These are phyloP conservation scores for Stagonosporopsis vannaccii DNA, from an alignment of 2,329 filamentous ascomycete species.

Conservation along the genomic window DNA sequence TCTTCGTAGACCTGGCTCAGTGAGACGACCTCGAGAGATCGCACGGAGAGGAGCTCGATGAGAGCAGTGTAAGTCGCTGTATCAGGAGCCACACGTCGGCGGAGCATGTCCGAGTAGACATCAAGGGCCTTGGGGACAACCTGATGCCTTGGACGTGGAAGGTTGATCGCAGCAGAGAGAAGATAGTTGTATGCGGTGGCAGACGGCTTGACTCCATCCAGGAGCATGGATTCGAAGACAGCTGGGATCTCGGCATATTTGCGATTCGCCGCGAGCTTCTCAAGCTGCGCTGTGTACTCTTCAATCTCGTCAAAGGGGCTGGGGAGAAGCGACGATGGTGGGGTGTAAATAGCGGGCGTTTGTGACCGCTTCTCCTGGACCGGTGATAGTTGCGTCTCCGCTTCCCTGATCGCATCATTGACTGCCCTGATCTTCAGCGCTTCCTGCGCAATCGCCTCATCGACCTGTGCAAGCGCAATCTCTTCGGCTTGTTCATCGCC, in stretches of 20 bases:
- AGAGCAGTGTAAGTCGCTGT: conserved; percentile 87
- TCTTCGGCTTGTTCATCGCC: conserved; percentile 56
- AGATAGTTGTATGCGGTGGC: conserved; percentile 92
- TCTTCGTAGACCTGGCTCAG: conserved; percentile 78
- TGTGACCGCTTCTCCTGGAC: conserved; percentile 41
- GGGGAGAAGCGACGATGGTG: conserved; percentile 62
- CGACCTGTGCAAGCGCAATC: conserved; percentile 77
- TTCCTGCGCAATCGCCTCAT: conserved; percentile 83
- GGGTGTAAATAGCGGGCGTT: conserved; percentile 43
- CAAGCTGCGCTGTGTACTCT: conserved; percentile 79
- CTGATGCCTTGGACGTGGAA: conserved; percentile 80
- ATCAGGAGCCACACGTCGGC: conserved; percentile 81
- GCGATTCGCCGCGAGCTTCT: conserved; percentile 72
- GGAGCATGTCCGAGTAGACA: conserved; percentile 96
- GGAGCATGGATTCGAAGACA: conserved; percentile 89
- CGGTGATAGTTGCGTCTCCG: conserved; percentile 41
- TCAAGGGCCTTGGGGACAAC: conserved; percentile 90
- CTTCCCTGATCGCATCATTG: conserved; percentile 48
- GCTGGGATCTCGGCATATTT: conserved; percentile 88
- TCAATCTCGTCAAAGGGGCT: conserved; percentile 67
- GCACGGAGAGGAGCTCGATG: conserved; percentile 79
- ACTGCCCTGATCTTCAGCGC: conserved; percentile 68
- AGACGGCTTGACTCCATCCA: conserved; percentile 80
- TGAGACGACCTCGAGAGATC: conserved; percentile 78
- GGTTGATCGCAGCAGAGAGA: conserved; percentile 80